Percentiles rank a stretch among this genome's conserved stretches.
Conservation (phyloP, 306 rosid genomes). For the Prosopis cineraria region DNA sequence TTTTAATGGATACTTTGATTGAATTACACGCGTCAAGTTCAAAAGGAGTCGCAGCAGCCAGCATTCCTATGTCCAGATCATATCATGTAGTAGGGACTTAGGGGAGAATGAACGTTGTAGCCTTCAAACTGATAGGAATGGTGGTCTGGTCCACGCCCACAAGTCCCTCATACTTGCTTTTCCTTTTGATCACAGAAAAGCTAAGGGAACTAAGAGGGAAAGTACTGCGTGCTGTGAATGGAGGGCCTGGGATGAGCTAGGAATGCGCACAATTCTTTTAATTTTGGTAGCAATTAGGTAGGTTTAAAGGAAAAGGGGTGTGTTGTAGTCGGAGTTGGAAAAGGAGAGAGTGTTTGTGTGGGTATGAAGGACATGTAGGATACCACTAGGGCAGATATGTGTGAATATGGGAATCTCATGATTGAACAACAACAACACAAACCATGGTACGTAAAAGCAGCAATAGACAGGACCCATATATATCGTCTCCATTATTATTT, state of each 20-base stretch:
- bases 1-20: conserved; percentile 4
- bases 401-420: conserved; percentile 49
- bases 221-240: not conserved
- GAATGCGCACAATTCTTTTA: not conserved
- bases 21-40: conserved; percentile 14
- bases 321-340: conserved; percentile 27
- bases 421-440: conserved; percentile 47
- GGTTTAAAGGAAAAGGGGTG: conserved; percentile 1
- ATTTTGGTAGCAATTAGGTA: not conserved
- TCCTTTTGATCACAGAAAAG: conserved; percentile 1
- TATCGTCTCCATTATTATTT: conserved; percentile 51
- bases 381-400: conserved; percentile 30
- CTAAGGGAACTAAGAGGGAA: not conserved
- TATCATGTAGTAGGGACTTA: not conserved
- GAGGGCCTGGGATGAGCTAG: not conserved
- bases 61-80: not conserved
- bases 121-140: not conserved
- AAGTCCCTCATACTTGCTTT: not conserved
- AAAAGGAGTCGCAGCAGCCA: not conserved
- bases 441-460: conserved; percentile 30
- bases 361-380: conserved; percentile 50
- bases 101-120: not conserved
- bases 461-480: conserved; percentile 45
- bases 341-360: not conserved
- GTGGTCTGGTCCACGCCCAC: conserved; percentile 16